phyloP scores from a whole-genome alignment of 768 basidiomycete genomes.

The Zangia roseola region DNA sequence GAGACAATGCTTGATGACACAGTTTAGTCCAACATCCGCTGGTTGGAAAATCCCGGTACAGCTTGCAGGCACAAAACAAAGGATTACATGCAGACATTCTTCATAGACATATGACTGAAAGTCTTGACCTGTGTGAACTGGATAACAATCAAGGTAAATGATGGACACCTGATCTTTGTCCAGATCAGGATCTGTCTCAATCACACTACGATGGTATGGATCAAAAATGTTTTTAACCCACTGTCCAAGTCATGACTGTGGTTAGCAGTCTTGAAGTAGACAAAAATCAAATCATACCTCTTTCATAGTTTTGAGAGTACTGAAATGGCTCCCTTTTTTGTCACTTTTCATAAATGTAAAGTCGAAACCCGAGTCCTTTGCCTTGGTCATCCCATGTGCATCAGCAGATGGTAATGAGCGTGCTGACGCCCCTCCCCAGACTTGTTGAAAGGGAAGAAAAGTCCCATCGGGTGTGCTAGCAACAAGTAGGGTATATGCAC shows the following conservation, averaged over 20 bases:
- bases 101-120: constrained; percentile 15
- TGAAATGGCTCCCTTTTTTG: constrained; percentile 15
- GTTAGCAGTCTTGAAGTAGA: no score
- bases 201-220: constrained; percentile 10
- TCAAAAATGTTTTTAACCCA: constrained; percentile 16
- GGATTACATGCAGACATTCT: neutral
- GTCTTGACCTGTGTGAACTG: constrained; percentile 26
- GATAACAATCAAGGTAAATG: constrained; percentile 28
- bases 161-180: constrained; percentile 18
- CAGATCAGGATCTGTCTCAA: constrained; percentile 7
- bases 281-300: no score
- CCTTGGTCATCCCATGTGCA: constrained; percentile 12
- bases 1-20: constrained; percentile 26
- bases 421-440: constrained; percentile 23
- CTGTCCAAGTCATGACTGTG: no score
- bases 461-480: constrained; percentile 23
- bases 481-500: constrained; percentile 30
- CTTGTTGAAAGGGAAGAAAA: constrained; percentile 33
- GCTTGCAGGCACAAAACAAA: no score
- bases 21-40: constrained; percentile 31
- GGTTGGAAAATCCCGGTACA: no score
- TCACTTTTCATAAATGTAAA: constrained; percentile 23
- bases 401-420: constrained; percentile 14
- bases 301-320: constrained; percentile 29
- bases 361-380: constrained; percentile 15